These are phyloP conservation scores for Fusarium miscanthi DNA, from an alignment of 2,329 filamentous ascomycete genomes.

Conservation along the genomic window DNA sequence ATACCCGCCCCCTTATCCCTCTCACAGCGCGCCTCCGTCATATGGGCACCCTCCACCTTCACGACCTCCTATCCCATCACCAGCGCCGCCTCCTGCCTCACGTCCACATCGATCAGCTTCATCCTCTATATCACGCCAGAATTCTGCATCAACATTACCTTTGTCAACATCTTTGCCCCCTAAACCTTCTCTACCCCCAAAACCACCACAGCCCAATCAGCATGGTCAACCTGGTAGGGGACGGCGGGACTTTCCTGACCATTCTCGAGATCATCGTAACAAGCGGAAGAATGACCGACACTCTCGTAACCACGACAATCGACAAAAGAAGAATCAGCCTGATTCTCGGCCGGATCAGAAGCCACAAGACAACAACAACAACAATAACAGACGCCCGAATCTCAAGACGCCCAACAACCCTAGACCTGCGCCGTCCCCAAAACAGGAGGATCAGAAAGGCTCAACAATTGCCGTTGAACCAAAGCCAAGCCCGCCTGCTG, in stretches of 20 bases:
- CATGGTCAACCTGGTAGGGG: conserved; percentile 33
- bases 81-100: conserved; percentile 23
- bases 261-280: conserved; percentile 46
- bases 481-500: conserved; percentile 13
- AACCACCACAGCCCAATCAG: conserved; percentile 42
- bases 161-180: conserved; percentile 47
- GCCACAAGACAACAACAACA: conserved; percentile 34
- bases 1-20: conserved; percentile 39
- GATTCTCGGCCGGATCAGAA: conserved; percentile 43
- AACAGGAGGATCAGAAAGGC: conserved; percentile 46
- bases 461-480: background rate
- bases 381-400: conserved; percentile 14
- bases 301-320: conserved; percentile 46
- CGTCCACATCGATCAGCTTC: conserved; percentile 27
- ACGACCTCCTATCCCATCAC: conserved; percentile 24
- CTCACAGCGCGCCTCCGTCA: conserved; percentile 32
- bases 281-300: conserved; percentile 50
- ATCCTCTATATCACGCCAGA: conserved; percentile 32
- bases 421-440: conserved; percentile 36
- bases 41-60: conserved; percentile 31
- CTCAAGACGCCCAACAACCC: conserved; percentile 9
- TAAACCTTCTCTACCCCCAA: conserved; percentile 49
- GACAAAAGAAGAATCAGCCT: conserved; percentile 42
- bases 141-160: conserved; percentile 25
- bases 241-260: conserved; percentile 43